These are phyloP conservation scores for Boletus reticulatus DNA, from an alignment of 768 basidiomycete genomes.

Conservation along the genomic window DNA sequence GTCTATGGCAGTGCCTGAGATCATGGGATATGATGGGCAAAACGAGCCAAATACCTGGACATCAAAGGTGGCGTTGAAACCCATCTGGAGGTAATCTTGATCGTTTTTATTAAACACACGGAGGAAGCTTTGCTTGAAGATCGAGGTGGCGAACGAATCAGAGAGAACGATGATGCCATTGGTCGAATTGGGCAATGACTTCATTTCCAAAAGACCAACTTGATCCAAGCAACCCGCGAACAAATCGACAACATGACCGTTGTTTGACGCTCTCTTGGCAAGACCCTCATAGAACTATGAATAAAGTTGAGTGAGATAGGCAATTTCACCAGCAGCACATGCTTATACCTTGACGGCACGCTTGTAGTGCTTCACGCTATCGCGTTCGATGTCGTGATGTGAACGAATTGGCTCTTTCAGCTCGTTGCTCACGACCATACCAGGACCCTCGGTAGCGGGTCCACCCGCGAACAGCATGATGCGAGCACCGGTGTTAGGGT, in stretches of 20 bases:
- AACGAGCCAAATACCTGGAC: conserved; percentile 63
- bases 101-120: conserved; percentile 91
- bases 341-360: conserved; percentile 83
- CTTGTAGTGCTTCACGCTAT: conserved; percentile 96
- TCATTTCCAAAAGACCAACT: conserved; percentile 97
- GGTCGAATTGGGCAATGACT: conserved; percentile 89
- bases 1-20: conserved; percentile 50
- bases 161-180: conserved; percentile 96
- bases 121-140: conserved; percentile 98
- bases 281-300: conserved; percentile 91
- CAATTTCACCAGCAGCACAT: neutral
- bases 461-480: conserved; percentile 97
- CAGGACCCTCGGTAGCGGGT: conserved; percentile 94
- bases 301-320: neutral
- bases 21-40: neutral
- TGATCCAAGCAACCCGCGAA: conserved; percentile 98
- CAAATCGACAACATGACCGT: conserved; percentile 92
- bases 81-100: conserved; percentile 91
- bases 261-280: conserved; percentile 88
- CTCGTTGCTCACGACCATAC: conserved; percentile 94
- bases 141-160: conserved; percentile 95
- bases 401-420: conserved; percentile 96
- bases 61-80: conserved; percentile 98
- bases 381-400: conserved; percentile 97
- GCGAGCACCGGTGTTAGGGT: conserved; percentile 92